Evolutionary conservation across 257 asterid genomes (phyloP).

Genomic region (Eustoma russellianum): DNA sequence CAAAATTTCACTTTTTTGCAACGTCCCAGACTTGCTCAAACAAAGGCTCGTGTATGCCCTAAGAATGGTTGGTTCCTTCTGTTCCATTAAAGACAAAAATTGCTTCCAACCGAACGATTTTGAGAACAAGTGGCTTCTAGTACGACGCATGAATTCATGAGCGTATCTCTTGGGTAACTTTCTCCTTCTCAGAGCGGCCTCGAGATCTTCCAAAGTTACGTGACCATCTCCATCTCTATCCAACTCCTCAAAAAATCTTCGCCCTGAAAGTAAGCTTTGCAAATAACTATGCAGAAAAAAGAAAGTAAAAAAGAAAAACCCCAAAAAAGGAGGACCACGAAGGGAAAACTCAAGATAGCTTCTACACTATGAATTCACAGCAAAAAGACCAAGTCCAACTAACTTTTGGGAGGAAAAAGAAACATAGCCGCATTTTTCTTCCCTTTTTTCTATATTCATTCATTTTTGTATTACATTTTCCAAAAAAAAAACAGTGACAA

Average conservation of each 20-base stretch:
- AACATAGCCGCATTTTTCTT: no score
- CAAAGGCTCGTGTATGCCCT: constrained; percentile 96
- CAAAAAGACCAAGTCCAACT: no score
- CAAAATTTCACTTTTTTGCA: constrained; percentile 86
- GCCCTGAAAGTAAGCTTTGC: constrained; percentile 43
- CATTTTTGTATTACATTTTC: no score
- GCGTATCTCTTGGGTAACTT: constrained; percentile 92
- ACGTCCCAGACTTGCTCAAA: constrained; percentile 94
- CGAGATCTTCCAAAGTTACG: constrained; percentile 96
- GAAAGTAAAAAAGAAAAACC: no score
- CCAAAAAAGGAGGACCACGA: no score
- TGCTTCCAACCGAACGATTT: constrained; percentile 98
- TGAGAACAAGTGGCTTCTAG: constrained; percentile 84
- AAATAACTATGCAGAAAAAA: constrained; percentile 1
- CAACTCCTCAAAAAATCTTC: constrained; percentile 86
- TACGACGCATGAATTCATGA: constrained; percentile 81
- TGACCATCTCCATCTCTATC: constrained; percentile 99
- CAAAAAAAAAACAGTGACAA: no score
- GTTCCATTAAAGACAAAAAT: constrained; percentile 90
- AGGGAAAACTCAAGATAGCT: no score
- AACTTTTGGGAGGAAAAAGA: no score
- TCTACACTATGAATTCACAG: no score
- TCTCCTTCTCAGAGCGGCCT: constrained; percentile 86
- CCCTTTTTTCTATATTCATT: no score
- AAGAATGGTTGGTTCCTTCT: constrained; percentile 96